phyloP scores from a whole-genome alignment of 2,329 filamentous ascomycete genomes.

The Fusarium sp. region DNA sequence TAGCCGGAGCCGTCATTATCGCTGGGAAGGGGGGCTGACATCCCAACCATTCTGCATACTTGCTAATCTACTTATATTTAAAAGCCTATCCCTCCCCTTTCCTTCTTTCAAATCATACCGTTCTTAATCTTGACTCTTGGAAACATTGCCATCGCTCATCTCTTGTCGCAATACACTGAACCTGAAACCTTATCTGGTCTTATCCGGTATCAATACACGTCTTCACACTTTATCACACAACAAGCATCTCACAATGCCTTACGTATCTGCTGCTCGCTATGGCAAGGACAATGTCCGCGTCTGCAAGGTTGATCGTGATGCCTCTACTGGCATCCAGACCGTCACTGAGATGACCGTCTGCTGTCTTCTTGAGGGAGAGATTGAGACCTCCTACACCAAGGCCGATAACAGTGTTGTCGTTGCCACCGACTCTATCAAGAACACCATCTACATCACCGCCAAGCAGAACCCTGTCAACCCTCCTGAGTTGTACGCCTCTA shows the following conservation, averaged over 20 bases:
- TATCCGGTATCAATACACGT: conserved; percentile 1
- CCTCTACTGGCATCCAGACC: conserved; percentile 79
- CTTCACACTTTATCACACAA: conserved; percentile 3
- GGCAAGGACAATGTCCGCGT: conserved; percentile 99
- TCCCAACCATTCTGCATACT: conserved; percentile 15
- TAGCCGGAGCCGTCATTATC: conserved; percentile 15
- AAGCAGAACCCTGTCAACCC: conserved; percentile 93
- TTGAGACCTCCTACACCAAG: conserved; percentile 87
- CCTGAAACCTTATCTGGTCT: conserved; percentile 9
- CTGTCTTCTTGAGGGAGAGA: conserved; percentile 91
- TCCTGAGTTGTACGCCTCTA: conserved; percentile 89
- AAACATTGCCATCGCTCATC: background rate
- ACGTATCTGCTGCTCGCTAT: conserved; percentile 74
- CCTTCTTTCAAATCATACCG: background rate
- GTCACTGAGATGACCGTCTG: conserved; percentile 96
- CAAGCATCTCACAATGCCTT: conserved; percentile 56
- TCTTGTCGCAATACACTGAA: background rate
- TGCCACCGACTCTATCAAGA: conserved; percentile 97
- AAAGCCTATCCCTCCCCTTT: conserved; percentile 16
- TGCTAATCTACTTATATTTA: conserved; percentile 30
- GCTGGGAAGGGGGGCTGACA: conserved; percentile 27
- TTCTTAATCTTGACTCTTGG: background rate
- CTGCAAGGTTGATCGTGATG: conserved; percentile 89
- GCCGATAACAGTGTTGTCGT: conserved; percentile 96
- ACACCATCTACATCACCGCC: conserved; percentile 93